Percentiles rank a stretch among this genome's conserved stretches.
These are phyloP conservation scores for Aspergillus hortae DNA, from an alignment of 2,329 filamentous ascomycete species.

Conservation along the genomic window DNA sequence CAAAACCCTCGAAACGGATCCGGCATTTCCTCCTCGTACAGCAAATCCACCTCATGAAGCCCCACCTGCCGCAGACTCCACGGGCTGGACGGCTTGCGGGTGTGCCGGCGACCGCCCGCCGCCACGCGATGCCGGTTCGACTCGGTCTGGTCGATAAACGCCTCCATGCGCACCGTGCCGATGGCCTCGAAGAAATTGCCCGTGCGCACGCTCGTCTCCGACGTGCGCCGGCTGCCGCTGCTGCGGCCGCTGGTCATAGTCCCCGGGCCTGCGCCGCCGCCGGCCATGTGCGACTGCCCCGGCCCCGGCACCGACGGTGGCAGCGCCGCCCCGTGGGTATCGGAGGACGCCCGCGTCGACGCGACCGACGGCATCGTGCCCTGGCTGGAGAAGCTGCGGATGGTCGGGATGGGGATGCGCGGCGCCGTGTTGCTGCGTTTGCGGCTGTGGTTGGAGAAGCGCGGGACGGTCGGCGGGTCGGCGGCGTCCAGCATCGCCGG, in stretches of 20 bases:
- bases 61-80: constrained; percentile 28
- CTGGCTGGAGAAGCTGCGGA: constrained; percentile 69
- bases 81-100: constrained; percentile 29
- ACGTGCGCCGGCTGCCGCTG: constrained; percentile 51
- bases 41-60: constrained; percentile 30
- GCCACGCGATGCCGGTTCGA: constrained; percentile 23
- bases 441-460: constrained; percentile 63
- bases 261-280: constrained; percentile 31
- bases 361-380: constrained; percentile 31
- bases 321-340: constrained; percentile 43
- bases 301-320: neutral
- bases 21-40: constrained; percentile 35
- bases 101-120: constrained; percentile 14
- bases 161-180: constrained; percentile 93
- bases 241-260: constrained; percentile 31
- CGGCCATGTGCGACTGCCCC: too few species aligned
- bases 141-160: constrained; percentile 68
- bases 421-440: constrained; percentile 89
- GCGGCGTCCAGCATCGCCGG: constrained; percentile 40
- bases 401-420: constrained; percentile 54
- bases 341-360: constrained; percentile 43
- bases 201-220: constrained; percentile 47
- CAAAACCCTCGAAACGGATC: constrained; percentile 47
- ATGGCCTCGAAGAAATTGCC: constrained; percentile 78
- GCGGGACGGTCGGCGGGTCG: constrained; percentile 51